phyloP scores from a whole-genome alignment of 1,284 basidiomycete species.

The Apiotrichum laibachii region DNA sequence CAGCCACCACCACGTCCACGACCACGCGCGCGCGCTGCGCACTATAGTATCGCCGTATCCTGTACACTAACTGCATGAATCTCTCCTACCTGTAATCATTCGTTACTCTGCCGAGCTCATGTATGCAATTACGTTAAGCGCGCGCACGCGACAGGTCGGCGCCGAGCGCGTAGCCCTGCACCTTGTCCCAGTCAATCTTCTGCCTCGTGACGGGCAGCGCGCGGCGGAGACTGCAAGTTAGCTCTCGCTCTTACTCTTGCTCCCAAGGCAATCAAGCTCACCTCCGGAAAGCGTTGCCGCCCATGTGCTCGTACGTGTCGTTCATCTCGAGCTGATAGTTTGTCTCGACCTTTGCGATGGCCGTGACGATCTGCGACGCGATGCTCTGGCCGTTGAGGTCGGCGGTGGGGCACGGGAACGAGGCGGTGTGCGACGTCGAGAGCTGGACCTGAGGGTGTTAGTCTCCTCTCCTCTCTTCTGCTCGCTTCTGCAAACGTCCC shows the following conservation, averaged over 20 bases:
- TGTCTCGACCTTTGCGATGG: constrained; percentile 73
- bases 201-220: constrained; percentile 87
- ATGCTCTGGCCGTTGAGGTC: constrained; percentile 55
- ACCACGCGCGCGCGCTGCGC: no score
- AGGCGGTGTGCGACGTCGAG: constrained; percentile 66
- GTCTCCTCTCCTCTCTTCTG: background rate
- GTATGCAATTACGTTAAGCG: background rate
- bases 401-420: constrained; percentile 64
- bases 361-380: constrained; percentile 62
- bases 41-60: no score
- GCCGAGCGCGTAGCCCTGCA: constrained; percentile 77
- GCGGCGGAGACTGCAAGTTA: constrained; percentile 62
- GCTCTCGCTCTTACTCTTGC: background rate
- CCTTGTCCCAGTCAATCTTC: constrained; percentile 92
- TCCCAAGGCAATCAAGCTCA: constrained; percentile 18
- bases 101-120: no score
- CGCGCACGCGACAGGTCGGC: constrained; percentile 63
- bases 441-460: constrained; percentile 70
- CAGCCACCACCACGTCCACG: no score
- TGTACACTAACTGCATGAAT: background rate
- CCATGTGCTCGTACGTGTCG: constrained; percentile 77
- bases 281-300: constrained; percentile 82
- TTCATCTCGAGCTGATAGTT: constrained; percentile 77
- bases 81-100: background rate
- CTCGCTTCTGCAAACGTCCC: constrained; percentile 25